Conservation (phyloP, 306 rosid genomes). For the Prunus mongolica region DNA sequence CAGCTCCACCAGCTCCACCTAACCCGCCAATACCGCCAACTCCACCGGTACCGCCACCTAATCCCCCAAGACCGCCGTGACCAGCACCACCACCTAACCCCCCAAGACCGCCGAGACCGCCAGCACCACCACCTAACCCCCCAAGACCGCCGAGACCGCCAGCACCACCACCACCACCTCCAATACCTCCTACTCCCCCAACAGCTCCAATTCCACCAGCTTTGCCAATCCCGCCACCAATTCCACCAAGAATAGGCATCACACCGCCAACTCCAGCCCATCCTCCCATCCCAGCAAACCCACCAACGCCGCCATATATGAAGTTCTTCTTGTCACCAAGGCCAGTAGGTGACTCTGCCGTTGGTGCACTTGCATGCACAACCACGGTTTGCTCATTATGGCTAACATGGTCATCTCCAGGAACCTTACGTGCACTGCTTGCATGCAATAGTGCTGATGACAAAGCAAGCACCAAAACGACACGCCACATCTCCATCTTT, state of each 20-base stretch:
- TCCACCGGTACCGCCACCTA: slow-evolving; percentile 18
- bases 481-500: slow-evolving; percentile 34
- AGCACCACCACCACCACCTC: slow-evolving; percentile 19
- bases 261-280: slow-evolving; percentile 28
- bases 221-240: slow-evolving; percentile 21
- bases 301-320: slow-evolving; percentile 57
- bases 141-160: slow-evolving; percentile 35
- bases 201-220: slow-evolving; percentile 19
- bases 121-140: slow-evolving; percentile 28
- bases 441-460: slow-evolving; percentile 36
- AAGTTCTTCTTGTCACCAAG: slow-evolving; percentile 50
- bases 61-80: slow-evolving; percentile 16
- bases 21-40: slow-evolving; percentile 14
- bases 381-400: slow-evolving; percentile 10
- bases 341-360: slow-evolving; percentile 25
- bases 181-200: slow-evolving; percentile 25
- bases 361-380: slow-evolving; percentile 41
- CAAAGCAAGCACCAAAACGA: slow-evolving; percentile 28
- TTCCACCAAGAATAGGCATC: slow-evolving; percentile 22
- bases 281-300: slow-evolving; percentile 45
- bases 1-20: not conserved
- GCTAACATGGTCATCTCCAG: slow-evolving; percentile 5
- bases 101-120: slow-evolving; percentile 32
- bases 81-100: slow-evolving; percentile 26
- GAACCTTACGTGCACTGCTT: slow-evolving; percentile 44